Conservation (phyloP, 148 eudicot genomes). For the Silene uniflora region DNA sequence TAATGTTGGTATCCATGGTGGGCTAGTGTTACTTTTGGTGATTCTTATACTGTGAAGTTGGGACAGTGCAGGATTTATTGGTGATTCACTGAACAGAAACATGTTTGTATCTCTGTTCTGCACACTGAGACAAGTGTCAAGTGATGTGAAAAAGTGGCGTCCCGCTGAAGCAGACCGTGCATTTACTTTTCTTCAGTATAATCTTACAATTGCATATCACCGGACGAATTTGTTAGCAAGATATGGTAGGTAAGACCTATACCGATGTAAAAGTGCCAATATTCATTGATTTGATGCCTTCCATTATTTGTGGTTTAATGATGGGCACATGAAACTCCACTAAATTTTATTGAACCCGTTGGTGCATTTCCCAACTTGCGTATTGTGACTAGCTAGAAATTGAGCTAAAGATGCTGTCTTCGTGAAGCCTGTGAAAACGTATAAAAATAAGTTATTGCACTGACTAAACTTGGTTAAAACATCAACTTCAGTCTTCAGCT, state of each 20-base stretch:
- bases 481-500: not conserved
- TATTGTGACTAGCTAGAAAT: not conserved
- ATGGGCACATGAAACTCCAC: not conserved
- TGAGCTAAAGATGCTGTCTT: not conserved
- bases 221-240: slow-evolving; percentile 87
- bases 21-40: not conserved
- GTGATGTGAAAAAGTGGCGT: slow-evolving; percentile 93
- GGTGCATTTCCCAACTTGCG: slow-evolving; percentile 7
- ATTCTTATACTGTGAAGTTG: slow-evolving; percentile 30
- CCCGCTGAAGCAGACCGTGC: slow-evolving; percentile 95
- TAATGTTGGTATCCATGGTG: not conserved
- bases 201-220: slow-evolving; percentile 88
- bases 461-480: too few species aligned
- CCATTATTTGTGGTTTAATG: not conserved
- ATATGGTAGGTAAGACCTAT: slow-evolving; percentile 88
- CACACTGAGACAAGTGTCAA: slow-evolving; percentile 53
- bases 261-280: slow-evolving; percentile 4
- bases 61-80: slow-evolving; percentile 89
- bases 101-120: slow-evolving; percentile 97
- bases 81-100: slow-evolving; percentile 94
- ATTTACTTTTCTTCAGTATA: slow-evolving; percentile 80
- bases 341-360: not conserved
- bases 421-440: not conserved
- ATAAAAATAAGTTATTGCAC: not conserved
- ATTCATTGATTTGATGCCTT: not conserved